Evolutionary conservation across 768 basidiomycete species (phyloP), one percentile per base, ranked within the genome.

Genomic region (Russula foetens): DNA sequence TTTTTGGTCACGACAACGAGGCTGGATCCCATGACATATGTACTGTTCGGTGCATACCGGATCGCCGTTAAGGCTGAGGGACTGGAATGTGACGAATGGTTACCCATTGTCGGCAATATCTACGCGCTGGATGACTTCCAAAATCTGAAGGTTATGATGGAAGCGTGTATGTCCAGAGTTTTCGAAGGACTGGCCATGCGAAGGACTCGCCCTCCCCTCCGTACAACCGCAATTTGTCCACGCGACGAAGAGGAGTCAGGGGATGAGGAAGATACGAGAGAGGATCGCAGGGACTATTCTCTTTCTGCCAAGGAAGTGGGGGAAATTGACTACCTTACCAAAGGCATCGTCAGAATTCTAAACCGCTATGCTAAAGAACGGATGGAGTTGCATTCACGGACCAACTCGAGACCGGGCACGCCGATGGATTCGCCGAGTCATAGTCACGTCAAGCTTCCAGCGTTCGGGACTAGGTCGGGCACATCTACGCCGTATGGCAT

Each of bases 1-100:
- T 92, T 82, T 52, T 77, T 96, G 23, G 81, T 92, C 51, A 84
- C 80, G 35, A 93, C 92, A 14, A 94, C 92, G 0, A 84, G 85
- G 47, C 75, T 98, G 26, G 92, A 96, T 69, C 89, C 90, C 9
- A 77, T 98, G 78, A 86, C 86, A 5, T 96, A 94, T 70, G 79
- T 96, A 71, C 78, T 98, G 12, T 96, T 98, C 67, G 95, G 94
- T 7, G 93, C 92, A 0, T 84, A 91, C 71, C 81, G 85, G 52
- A 79, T 94, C 31, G 74, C 82, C 61, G 83, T 88, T 44, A 82
- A 82, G 0, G 80, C 84, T 41, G 79, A 81, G 19, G 91, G 92
- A 7, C 71, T 98, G 52, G 85, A 88, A 68, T 94, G 92, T 68
- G 95, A 98, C 68, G 84, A 82, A 46, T 98, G 95, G 94, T 74